Evolutionary conservation across 257 asterid species (phyloP).

Genomic region (Solanum peruvianum): DNA sequence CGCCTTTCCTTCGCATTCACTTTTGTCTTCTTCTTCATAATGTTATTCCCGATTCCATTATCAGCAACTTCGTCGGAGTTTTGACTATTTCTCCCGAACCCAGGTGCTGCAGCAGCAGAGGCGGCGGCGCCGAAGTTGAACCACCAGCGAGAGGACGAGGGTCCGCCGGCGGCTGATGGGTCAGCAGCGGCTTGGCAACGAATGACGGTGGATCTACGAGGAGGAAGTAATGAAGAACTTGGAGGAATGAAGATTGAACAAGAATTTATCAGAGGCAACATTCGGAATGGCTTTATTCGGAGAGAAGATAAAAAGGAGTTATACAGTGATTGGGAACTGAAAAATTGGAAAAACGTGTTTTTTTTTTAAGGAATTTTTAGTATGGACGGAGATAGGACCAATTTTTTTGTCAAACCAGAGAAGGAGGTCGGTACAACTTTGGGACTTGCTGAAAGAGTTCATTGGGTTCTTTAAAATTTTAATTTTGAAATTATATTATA

Average conservation of each 20-base stretch:
- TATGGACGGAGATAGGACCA: background rate
- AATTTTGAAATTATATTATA: no score
- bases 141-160: slow-evolving; percentile 31
- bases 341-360: background rate
- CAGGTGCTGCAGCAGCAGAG: slow-evolving; percentile 6
- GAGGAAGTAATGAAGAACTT: slow-evolving; percentile 15
- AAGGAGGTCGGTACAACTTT: background rate
- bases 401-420: background rate
- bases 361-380: background rate
- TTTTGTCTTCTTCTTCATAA: slow-evolving; percentile 23
- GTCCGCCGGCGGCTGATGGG: slow-evolving; percentile 12
- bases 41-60: slow-evolving; percentile 4
- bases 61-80: slow-evolving; percentile 14
- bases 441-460: background rate
- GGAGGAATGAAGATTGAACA: slow-evolving; percentile 17
- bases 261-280: slow-evolving; percentile 58
- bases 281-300: background rate
- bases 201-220: background rate
- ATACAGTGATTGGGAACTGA: background rate
- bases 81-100: slow-evolving; percentile 21
- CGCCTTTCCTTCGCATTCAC: slow-evolving; percentile 48
- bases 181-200: slow-evolving; percentile 39
- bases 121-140: slow-evolving; percentile 18
- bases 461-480: no score
- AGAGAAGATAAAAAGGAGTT: background rate